A percentile compares a stretch with the other conserved stretches of the same genome.
phyloP scores from a whole-genome alignment of 192 early-diverging fungal species.

The Bifiguratus adelaidae region DNA sequence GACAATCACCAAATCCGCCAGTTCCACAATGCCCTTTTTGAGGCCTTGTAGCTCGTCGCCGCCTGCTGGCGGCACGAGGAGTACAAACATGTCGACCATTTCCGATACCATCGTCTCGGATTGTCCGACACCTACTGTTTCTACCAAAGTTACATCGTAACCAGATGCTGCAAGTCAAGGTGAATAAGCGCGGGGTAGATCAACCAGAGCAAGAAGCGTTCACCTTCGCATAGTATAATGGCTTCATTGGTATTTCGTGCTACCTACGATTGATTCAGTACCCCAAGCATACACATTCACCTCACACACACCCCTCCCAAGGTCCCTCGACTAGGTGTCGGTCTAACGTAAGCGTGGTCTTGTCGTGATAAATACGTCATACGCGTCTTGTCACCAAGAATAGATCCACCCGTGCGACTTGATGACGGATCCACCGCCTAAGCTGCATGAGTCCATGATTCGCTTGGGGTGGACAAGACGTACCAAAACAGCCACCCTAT shows the following conservation, averaged over 20 bases:
- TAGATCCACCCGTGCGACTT: slow-evolving; percentile 66
- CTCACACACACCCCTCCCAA: slow-evolving; percentile 29
- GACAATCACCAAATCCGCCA: slow-evolving; percentile 71
- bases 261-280: slow-evolving; percentile 28
- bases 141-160: slow-evolving; percentile 70
- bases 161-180: slow-evolving; percentile 42
- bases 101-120: slow-evolving; percentile 80
- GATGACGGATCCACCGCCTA: slow-evolving; percentile 83
- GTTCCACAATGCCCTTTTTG: slow-evolving; percentile 83
- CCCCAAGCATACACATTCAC: slow-evolving; percentile 20
- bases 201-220: not conserved
- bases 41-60: slow-evolving; percentile 85
- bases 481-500: slow-evolving; percentile 67
- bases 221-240: slow-evolving; percentile 68
- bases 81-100: slow-evolving; percentile 80
- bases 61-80: slow-evolving; percentile 68
- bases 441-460: not conserved
- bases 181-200: not conserved
- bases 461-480: not conserved
- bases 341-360: slow-evolving; percentile 60
- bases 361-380: slow-evolving; percentile 64
- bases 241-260: slow-evolving; percentile 76
- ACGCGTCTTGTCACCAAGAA: slow-evolving; percentile 79
- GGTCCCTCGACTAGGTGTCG: slow-evolving; percentile 64
- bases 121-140: slow-evolving; percentile 83